Conservation (phyloP, 2,329 filamentous ascomycete species). For the Cordyceps javanica region DNA sequence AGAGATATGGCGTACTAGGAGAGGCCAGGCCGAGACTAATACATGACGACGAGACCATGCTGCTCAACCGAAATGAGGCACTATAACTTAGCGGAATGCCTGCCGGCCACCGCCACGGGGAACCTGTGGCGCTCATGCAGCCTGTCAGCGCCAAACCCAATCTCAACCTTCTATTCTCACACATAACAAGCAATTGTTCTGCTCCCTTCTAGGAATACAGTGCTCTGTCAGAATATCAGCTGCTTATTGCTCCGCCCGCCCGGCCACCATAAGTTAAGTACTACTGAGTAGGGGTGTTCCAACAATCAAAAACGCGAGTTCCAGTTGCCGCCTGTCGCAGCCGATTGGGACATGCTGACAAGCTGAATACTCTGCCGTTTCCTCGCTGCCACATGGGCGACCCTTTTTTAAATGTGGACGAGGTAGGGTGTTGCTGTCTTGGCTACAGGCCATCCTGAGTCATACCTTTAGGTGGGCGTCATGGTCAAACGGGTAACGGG, state of each 20-base stretch:
- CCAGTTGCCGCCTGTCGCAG: background rate
- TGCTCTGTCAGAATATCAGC: background rate
- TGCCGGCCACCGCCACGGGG: background rate
- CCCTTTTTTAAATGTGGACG: slow-evolving; percentile 13
- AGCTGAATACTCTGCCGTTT: no score
- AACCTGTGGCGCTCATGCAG: background rate
- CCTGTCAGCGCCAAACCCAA: slow-evolving; percentile 1
- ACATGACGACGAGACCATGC: background rate
- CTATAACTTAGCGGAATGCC: background rate
- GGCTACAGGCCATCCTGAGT: slow-evolving; percentile 5
- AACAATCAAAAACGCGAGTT: no score
- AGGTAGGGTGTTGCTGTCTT: background rate
- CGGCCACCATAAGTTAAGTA: no score
- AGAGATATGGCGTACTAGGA: background rate
- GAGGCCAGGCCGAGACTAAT: background rate
- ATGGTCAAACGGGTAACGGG: background rate
- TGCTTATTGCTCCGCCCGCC: no score
- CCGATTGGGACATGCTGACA: background rate
- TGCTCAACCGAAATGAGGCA: background rate
- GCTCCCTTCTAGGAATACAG: background rate
- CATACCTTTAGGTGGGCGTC: background rate
- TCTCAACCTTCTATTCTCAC: background rate
- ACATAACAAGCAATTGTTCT: background rate
- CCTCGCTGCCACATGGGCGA: slow-evolving; percentile 12
- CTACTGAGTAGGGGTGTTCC: no score